Evolutionary conservation across 192 early-diverging fungal species (phyloP), one percentile per base, ranked within the genome.

Genomic region (Coemansia sp.): DNA sequence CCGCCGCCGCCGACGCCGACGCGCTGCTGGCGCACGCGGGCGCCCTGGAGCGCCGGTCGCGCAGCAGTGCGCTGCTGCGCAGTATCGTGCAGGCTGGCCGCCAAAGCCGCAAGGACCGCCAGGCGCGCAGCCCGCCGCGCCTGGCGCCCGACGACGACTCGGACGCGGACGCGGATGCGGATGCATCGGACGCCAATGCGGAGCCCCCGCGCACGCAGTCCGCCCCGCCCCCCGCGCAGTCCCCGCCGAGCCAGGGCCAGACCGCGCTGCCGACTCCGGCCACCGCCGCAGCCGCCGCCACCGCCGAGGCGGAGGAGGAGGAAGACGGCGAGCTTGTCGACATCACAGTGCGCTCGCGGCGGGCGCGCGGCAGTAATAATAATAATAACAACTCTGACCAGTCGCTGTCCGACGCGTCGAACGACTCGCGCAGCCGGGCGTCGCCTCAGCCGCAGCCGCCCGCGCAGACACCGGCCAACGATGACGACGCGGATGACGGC

Each of bases 271-370:
- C n/a, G n/a, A n/a, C n/a, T n/a, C n/a, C n/a, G n/a, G n/a, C n/a
- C 51, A 7, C 25, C 11, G 29, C 51, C 51, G 4, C 51, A 24
- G 1, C 17, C 17, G 25, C 6, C 27, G 3, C 59, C 22, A 1
- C 37, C 59, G 3, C 40, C 46, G 67, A 53, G 4, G 46, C 51
- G 3, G 65, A 67, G 19, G 65, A 68, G 29, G 72, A 71, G 27
- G 77, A 80, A 38, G 77, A 80, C 59, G 77, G 77, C 35, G 77
- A 80, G 65, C 62, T 80, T 20, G 68, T 80, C 4, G 77, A n/a
- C n/a, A n/a, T n/a, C n/a, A n/a, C n/a, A n/a, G n/a, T n/a, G n/a
- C n/a, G n/a, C n/a, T n/a, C n/a, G n/a, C n/a, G n/a, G n/a, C n/a
- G n/a, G n/a, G n/a, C n/a, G n/a, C n/a, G n/a, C n/a, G n/a, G n/a